Percentiles rank a stretch among this genome's conserved stretches.
phyloP scores from a whole-genome alignment of 495 filamentous ascomycete species.

The Neurospora tetrasperma region DNA sequence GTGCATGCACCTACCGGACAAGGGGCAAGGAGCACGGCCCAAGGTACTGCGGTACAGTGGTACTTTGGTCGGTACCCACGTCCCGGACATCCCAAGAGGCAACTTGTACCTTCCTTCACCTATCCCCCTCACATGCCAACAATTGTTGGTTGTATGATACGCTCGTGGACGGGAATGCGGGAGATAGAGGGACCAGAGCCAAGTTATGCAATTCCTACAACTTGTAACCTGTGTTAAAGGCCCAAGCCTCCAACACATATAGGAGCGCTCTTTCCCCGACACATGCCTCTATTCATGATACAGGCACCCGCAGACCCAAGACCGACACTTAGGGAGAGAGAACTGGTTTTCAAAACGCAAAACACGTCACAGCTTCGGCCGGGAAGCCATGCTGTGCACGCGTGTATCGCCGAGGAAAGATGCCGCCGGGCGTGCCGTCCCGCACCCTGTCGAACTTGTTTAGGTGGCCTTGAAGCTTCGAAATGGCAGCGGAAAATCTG shows the following conservation, averaged over 20 bases:
- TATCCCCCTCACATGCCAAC: background rate
- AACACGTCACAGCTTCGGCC: background rate
- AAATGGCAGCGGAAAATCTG: background rate
- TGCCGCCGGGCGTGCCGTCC: background rate
- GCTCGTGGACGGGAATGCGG: too few species aligned
- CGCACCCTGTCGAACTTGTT: background rate
- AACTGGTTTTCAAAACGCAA: background rate
- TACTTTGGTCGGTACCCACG: background rate
- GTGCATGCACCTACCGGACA: constrained; percentile 1
- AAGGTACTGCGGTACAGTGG: background rate
- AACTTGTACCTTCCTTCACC: background rate
- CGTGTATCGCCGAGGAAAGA: background rate
- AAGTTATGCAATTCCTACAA: background rate
- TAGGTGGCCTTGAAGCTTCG: background rate
- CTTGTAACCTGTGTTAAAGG: background rate
- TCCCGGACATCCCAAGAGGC: background rate
- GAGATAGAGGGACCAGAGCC: too few species aligned
- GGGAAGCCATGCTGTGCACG: background rate
- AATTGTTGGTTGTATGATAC: too few species aligned
- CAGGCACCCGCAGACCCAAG: background rate
- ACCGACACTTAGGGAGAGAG: background rate
- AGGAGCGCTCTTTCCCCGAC: background rate
- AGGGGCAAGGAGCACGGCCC: background rate
- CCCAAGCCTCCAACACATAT: background rate
- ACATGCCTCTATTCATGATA: background rate